Conservation (phyloP, 1,284 basidiomycete species). For the Schizophyllum commune region DNA sequence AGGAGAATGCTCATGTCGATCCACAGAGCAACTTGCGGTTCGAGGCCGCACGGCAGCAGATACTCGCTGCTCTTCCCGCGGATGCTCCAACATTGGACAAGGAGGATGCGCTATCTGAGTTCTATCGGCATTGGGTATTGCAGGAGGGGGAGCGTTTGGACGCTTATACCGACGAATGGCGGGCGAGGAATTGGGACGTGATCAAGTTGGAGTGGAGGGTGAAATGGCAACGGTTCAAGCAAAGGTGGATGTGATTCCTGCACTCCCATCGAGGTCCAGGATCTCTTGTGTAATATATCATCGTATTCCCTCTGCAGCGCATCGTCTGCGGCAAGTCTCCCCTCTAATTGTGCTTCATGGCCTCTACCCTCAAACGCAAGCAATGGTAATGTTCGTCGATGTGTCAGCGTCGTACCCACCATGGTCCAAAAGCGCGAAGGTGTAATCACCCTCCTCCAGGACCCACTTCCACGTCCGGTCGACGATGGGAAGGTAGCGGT, state of each 20-base stretch:
- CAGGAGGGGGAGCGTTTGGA: slow-evolving; percentile 53
- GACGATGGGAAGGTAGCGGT: slow-evolving; percentile 18
- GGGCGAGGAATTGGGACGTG: slow-evolving; percentile 37
- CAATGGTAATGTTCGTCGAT: slow-evolving; percentile 16
- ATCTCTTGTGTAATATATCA: too few species aligned
- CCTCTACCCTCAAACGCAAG: slow-evolving; percentile 9
- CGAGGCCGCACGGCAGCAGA: slow-evolving; percentile 50
- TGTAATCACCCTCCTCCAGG: slow-evolving; percentile 20
- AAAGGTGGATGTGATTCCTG: background rate
- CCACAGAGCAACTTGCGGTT: slow-evolving; percentile 71
- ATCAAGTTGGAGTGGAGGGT: background rate
- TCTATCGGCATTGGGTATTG: slow-evolving; percentile 63
- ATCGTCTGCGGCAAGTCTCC: too few species aligned
- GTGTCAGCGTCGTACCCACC: slow-evolving; percentile 14
- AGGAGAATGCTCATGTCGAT: too few species aligned
- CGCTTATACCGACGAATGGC: slow-evolving; percentile 57
- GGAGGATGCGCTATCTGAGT: slow-evolving; percentile 60
- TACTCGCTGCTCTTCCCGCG: slow-evolving; percentile 49
- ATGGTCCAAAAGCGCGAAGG: slow-evolving; percentile 21
- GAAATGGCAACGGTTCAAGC: background rate
- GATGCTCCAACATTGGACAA: slow-evolving; percentile 41
- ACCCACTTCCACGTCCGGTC: slow-evolving; percentile 20
- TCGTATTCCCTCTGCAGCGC: too few species aligned
- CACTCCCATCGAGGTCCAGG: too few species aligned
- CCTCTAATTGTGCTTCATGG: too few species aligned